Base-by-base conservation (phyloP, 371 early-diverging fungal species). In the Modicella reniformis region DNA sequence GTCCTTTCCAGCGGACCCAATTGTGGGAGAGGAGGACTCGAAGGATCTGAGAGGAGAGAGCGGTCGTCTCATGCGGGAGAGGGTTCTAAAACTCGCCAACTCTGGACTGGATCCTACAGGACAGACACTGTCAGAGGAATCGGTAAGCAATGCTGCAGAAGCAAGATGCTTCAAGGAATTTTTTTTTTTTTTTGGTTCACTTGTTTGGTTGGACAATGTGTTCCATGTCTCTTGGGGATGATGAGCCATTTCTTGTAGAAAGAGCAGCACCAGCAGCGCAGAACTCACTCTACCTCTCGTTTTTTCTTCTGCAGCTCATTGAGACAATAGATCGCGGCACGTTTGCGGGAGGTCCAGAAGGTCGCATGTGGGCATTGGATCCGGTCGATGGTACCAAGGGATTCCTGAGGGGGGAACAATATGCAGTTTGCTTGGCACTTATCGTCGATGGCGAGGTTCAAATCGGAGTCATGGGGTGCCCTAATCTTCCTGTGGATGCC, bases 321-420 rank as follows among this genome's bases (percentile, higher is more conserved):
- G 84, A 86, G 48, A 86, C 93, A 9, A 97, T 98, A 80, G 97
- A 98, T 73, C 86, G 92, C n/a, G 98, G 97, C 17, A 89, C 87
- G 53, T 92, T 88, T 82, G 86, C 80, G 15, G 97, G 97, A 41
- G 96, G 96, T 7, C 37, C 92, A 1, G 75, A 82, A 37, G 96
- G 96, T 13, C 89, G 97, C 62, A 87, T 88, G 86, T 98, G 98
- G 98, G 95, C 97, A 19, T 84, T 98, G 65, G 98, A 98, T 80
- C 98, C 98, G 4, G 95, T 98, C 77, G 98, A 96, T 80, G 95
- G 94, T 26, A 94, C 94, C 30, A 93, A 93, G 81, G 99, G 99
- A 8, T 98, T 97, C 76, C 83, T 98, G 74, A 90, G 99, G 62
- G 98, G 98, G 54, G 97, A 93, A 60, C 99, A 98, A 87, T 98